Base-by-base conservation (phyloP, 495 filamentous ascomycete genomes). In the Chaetomium fimeti region DNA sequence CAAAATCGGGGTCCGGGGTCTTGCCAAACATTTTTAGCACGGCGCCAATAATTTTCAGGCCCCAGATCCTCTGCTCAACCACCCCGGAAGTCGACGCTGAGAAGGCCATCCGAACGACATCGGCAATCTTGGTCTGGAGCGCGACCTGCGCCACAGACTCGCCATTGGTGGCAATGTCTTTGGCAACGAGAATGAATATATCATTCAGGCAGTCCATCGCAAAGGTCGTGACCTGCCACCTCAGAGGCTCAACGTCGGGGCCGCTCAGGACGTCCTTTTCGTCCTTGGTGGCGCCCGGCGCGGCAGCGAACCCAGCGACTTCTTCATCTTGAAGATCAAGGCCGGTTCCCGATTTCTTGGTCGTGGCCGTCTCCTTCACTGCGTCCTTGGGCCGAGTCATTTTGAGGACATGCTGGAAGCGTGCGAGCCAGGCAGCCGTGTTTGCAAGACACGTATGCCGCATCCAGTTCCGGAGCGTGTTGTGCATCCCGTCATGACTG, bases 101-200 rank as follows among this genome's bases (percentile, higher is more conserved):
- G 73, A 99, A 99, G 0, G 94, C 94, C 84, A 98, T 95, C 60
- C 92, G 85, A 43, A 98, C 89, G n/a, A 99, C 89, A 70, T 98
- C 94, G 20, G 90, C 93, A 53, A 98, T 85, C 68, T 88, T 89
- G 52, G 85, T 84, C 73, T 97, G 91, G 49, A 99, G 82, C 4
- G 88, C 89, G 38, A 84, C 68, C 66, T 91, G 87, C 2, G 91
- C 88, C 9, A 84, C 77, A 24, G 91, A 89, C 25, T 90, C 85
- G 29, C 86, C 83, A 42, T 90, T 88, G 47, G 84, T 84, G 13
- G 78, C 76, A n/a, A 88, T 83, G 11, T 93, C 89, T 75, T 90
- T 91, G 52, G 83, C 85, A 13, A 93, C 84, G 28, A 91, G 83
- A 9, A 81, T 72, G 57, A 98, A 83, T 18, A 99, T 85, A 56